These are phyloP conservation scores for Quercus glauca DNA, from an alignment of 306 rosid species.

Conservation along the genomic window DNA sequence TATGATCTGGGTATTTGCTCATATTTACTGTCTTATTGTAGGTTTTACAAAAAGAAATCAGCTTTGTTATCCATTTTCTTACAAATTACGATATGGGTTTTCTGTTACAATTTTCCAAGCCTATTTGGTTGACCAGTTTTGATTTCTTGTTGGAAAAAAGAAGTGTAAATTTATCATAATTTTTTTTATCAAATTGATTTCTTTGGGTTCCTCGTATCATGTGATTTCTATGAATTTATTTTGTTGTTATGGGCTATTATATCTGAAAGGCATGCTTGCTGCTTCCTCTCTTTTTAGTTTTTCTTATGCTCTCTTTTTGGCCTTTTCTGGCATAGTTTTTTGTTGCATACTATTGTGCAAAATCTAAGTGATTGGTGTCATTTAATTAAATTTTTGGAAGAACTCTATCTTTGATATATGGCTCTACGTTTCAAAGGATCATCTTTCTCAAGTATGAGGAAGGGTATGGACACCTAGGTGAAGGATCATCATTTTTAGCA, in stretches of 20 bases:
- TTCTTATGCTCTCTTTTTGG: background rate
- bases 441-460: background rate
- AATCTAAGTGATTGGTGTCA: background rate
- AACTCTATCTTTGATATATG: background rate
- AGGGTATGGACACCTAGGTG: background rate
- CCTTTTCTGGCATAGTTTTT: background rate
- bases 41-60: background rate
- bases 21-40: background rate
- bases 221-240: background rate
- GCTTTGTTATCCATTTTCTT: background rate
- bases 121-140: background rate
- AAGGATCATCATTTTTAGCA: background rate
- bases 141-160: too few relatives aligned
- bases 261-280: background rate
- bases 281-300: background rate
- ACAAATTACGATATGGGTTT: background rate
- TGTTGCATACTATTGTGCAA: background rate
- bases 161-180: too few relatives aligned
- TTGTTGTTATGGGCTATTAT: background rate
- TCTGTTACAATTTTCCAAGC: background rate
- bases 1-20: slow-evolving; percentile 10
- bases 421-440: background rate
- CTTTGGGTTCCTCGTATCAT: background rate
- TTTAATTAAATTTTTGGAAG: background rate
- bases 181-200: too few relatives aligned